phyloP scores from a whole-genome alignment of 352 stramenopile species.

The Phytopythium litorale region DNA sequence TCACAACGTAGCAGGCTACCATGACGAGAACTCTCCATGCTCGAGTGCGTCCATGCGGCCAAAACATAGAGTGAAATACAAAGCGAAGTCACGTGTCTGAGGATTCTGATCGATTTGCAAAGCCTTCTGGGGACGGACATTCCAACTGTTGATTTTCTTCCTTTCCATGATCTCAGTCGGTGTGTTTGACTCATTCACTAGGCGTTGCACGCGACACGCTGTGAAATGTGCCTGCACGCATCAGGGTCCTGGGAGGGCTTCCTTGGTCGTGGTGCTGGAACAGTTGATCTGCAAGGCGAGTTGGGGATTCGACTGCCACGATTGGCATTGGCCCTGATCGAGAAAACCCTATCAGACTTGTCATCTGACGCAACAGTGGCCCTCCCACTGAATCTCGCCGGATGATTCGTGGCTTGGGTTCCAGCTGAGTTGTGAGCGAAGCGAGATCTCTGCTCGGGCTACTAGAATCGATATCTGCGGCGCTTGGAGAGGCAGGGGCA shows the following conservation, averaged over 20 bases:
- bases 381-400: not conserved
- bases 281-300: constrained; percentile 1
- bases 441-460: too few species aligned
- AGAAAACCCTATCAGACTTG: constrained; percentile 3
- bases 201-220: not conserved
- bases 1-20: not conserved
- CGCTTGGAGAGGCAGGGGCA: not conserved
- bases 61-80: not conserved
- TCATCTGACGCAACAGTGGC: constrained; percentile 6
- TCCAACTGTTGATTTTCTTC: not conserved
- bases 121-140: not conserved
- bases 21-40: not conserved
- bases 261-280: not conserved
- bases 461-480: not conserved
- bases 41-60: not conserved
- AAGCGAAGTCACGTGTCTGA: not conserved
- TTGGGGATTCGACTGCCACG: not conserved
- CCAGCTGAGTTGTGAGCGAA: not conserved
- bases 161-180: not conserved
- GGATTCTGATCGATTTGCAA: not conserved
- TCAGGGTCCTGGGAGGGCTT: not conserved
- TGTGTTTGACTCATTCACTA: not conserved
- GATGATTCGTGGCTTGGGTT: not conserved
- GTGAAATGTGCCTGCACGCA: not conserved
- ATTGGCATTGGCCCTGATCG: not conserved